Evolutionary conservation across 2,329 filamentous ascomycete genomes (phyloP), one percentile per base, ranked within the genome.

Genomic region (Claviceps humidiphila): DNA sequence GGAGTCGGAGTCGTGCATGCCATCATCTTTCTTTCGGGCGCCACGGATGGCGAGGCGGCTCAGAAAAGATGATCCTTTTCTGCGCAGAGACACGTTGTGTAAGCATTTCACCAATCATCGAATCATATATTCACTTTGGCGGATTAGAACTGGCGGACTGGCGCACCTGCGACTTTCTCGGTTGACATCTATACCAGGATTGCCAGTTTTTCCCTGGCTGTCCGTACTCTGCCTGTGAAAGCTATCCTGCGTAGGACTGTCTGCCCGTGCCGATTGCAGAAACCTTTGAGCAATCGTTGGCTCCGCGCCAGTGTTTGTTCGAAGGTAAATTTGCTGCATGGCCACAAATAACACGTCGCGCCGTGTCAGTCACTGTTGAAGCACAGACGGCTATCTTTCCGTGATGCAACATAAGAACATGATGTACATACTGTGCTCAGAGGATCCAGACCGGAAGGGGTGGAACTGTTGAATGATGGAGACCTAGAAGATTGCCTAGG

Each of bases 21-120:
- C 73, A 53, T 76, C 71, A 55, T 81, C 80, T 64, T 86, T 89
- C 68, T 85, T 94, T 71, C 89, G 89, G 55, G 76, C 77, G 56
- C 78, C 77, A 39, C 82, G 80, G 66, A 97, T 82, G 60, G 75
- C 76, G 51, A 84, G 76, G 51, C 89, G 86, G 66, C 89, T 94
- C 30, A 98, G 78, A 64, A 98, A 95, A 14, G 89, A 95, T 17
- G 85, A 81, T 30, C 87, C 85, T 71, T 95, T 96, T 68, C 86
- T 95, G 41, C 37, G 49, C 5, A 39, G 26, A 39, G 20, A 22
- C 22, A 47, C 30, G 11, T 48, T 58, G 41, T 59, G 57, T 55
- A 43, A 44, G 51, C 43, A 49, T 49, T 46, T 24, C 22, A 13
- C 47, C 8, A 30, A n/a, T 37, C 8, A 6, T 6, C 42, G 17